phyloP scores from a whole-genome alignment of 176 grass and related monocot species.

The Eleusine coracana region DNA sequence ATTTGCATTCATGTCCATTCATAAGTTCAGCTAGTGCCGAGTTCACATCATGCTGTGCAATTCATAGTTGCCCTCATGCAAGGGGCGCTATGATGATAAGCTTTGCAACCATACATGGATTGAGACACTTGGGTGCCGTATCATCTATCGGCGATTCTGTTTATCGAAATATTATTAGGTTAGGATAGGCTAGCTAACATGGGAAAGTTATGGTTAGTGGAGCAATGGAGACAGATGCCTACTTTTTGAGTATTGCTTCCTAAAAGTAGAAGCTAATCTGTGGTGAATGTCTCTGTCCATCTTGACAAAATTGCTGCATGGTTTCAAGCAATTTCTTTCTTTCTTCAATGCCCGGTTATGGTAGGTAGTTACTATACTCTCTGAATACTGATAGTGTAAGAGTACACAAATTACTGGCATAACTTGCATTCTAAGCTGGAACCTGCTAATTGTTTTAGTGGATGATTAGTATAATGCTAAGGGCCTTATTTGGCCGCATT shows the following conservation, averaged over 20 bases:
- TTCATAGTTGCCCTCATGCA: slow-evolving; percentile 31
- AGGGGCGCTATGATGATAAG: slow-evolving; percentile 6
- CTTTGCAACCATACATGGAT: slow-evolving; percentile 17
- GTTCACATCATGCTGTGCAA: slow-evolving; percentile 52
- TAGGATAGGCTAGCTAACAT: not conserved
- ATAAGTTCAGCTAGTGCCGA: slow-evolving; percentile 38
- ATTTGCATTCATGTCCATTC: not conserved
- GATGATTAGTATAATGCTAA: slow-evolving; percentile 41
- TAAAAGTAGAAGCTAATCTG: not conserved
- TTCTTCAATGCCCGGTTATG: slow-evolving; percentile 13
- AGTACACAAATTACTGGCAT: slow-evolving; percentile 8
- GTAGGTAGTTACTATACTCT: not conserved
- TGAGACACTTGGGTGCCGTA: slow-evolving; percentile 27
- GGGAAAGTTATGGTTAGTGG: slow-evolving; percentile 29
- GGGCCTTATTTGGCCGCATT: slow-evolving; percentile 49
- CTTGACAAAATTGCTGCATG: slow-evolving; percentile 17
- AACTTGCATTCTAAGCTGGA: slow-evolving; percentile 21
- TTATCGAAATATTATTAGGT: slow-evolving; percentile 7
- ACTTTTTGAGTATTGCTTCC: slow-evolving; percentile 31
- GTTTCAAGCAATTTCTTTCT: not conserved
- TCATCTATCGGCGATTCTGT: slow-evolving; percentile 28
- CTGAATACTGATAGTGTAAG: not conserved
- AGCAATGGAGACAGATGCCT: slow-evolving; percentile 8
- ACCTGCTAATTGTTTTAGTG: slow-evolving; percentile 19
- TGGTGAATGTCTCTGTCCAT: slow-evolving; percentile 23